Evolutionary conservation across 2,329 filamentous ascomycete species (phyloP).

Genomic region (Trichoderma afroharzianum): DNA sequence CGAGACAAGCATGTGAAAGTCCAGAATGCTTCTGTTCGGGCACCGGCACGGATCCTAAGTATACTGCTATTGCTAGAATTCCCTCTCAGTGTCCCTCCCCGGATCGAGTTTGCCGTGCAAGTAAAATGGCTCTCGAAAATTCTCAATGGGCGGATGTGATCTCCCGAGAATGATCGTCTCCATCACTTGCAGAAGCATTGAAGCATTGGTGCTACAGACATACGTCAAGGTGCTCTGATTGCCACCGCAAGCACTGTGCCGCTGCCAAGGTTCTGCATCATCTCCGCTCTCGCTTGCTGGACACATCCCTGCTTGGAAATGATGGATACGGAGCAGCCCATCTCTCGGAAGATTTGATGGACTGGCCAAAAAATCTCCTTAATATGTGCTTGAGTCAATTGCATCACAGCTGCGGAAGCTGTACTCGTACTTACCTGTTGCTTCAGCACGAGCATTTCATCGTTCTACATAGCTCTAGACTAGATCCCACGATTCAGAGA

Average conservation of each 20-base stretch:
- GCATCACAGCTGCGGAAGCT: neutral
- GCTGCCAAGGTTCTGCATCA: neutral
- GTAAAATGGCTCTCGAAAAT: neutral
- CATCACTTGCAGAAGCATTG: neutral
- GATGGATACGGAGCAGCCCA: neutral
- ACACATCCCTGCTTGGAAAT: neutral
- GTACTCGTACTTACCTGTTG: too few species aligned
- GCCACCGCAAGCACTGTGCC: neutral
- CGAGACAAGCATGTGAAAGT: neutral
- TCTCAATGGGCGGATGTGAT: neutral
- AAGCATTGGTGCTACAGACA: neutral
- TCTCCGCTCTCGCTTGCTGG: constrained; percentile 5
- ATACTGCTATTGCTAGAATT: neutral
- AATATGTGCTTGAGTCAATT: neutral
- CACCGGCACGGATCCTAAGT: neutral
- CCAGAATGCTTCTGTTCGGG: neutral
- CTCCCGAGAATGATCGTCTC: neutral
- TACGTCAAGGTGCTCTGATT: neutral
- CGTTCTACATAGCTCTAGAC: neutral
- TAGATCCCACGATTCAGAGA: neutral
- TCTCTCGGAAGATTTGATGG: neutral
- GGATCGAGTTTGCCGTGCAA: neutral
- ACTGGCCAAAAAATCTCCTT: neutral
- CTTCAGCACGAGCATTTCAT: neutral
- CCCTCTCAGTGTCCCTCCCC: neutral